Percentiles rank a stretch among this genome's conserved stretches.
Evolutionary conservation across 164 flowering plant species (phyloP).

Genomic region (Malania oleifera): DNA sequence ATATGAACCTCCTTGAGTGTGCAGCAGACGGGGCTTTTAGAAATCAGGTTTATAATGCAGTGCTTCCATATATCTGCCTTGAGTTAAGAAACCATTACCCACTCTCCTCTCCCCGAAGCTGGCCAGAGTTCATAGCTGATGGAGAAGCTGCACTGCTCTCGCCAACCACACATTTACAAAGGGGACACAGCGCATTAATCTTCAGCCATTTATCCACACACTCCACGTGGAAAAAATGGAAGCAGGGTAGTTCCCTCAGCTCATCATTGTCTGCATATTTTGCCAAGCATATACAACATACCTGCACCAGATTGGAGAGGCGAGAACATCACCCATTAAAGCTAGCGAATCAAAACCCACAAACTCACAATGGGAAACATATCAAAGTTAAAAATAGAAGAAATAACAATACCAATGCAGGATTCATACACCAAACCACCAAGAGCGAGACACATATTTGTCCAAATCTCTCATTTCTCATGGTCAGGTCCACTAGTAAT

Average conservation of each 20-base stretch:
- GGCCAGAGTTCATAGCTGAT: background rate
- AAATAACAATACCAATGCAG: too few species aligned
- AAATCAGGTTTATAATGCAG: background rate
- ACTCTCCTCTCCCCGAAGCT: background rate
- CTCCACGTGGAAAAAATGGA: conserved; percentile 8
- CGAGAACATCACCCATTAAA: too few species aligned
- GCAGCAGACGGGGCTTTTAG: too few species aligned
- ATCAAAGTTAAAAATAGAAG: too few species aligned
- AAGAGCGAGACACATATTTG: too few species aligned
- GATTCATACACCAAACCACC: too few species aligned
- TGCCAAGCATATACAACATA: conserved; percentile 8
- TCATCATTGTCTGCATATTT: conserved; percentile 7
- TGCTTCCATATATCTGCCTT: background rate
- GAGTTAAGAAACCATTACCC: background rate
- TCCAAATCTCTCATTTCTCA: too few species aligned
- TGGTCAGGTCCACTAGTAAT: too few species aligned
- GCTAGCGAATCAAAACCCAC: too few species aligned
- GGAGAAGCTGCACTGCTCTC: background rate
- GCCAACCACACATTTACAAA: background rate
- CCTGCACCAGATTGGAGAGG: too few species aligned
- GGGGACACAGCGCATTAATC: conserved; percentile 6
- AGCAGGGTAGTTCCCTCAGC: conserved; percentile 4
- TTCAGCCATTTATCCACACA: conserved; percentile 10
- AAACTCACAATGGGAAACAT: too few species aligned
- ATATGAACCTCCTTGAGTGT: too few species aligned